These are phyloP conservation scores for Paecilomyces variotii DNA, from an alignment of 2,329 filamentous ascomycete species.

Conservation along the genomic window DNA sequence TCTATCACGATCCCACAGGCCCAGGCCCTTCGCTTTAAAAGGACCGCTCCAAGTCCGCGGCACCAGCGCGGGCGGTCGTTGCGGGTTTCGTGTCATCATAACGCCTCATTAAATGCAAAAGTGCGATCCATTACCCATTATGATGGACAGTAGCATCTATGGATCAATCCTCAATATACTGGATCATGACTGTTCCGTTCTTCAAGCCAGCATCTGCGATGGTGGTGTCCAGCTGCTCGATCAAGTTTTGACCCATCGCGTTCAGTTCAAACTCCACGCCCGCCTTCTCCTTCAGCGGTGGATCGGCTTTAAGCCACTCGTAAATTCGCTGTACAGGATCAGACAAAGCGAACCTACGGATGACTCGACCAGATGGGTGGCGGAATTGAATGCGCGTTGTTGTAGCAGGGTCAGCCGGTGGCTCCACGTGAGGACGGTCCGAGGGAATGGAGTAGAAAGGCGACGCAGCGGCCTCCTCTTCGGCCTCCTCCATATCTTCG, in stretches of 20 bases:
- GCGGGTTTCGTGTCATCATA: neutral
- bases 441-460: slow-evolving; percentile 65
- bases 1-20: neutral
- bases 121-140: neutral
- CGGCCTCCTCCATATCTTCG: slow-evolving; percentile 26
- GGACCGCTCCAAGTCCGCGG: neutral
- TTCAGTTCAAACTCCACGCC: slow-evolving; percentile 81
- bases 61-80: neutral
- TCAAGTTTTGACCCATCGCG: slow-evolving; percentile 76
- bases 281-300: slow-evolving; percentile 70
- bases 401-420: slow-evolving; percentile 58
- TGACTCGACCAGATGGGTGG: slow-evolving; percentile 73
- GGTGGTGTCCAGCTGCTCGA: slow-evolving; percentile 63
- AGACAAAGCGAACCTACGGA: slow-evolving; percentile 70
- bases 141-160: neutral
- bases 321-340: slow-evolving; percentile 79
- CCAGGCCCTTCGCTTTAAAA: neutral
- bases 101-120: neutral
- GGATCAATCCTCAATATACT: slow-evolving; percentile 59
- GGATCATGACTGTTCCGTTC: slow-evolving; percentile 92
- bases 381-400: slow-evolving; percentile 90
- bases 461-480: slow-evolving; percentile 23
- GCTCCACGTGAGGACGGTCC: slow-evolving; percentile 68
- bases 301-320: slow-evolving; percentile 85
- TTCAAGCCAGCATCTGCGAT: slow-evolving; percentile 79